Base-by-base conservation (phyloP, 495 filamentous ascomycete genomes). In the Talaromyces adpressus region DNA sequence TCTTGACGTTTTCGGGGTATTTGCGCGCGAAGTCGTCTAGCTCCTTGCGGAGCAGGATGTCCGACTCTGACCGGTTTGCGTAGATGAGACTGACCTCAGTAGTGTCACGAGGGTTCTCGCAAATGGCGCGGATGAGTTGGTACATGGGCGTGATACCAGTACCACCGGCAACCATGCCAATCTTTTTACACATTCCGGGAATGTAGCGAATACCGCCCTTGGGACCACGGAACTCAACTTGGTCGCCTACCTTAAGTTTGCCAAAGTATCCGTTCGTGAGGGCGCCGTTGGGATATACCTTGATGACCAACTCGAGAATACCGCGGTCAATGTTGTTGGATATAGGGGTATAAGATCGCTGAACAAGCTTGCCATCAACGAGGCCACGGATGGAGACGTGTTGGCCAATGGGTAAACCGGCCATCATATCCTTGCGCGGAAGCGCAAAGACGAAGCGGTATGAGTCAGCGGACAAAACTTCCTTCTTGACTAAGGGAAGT, bases 101-200 rank as follows among this genome's bases (percentile, higher is more conserved):
- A 83, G 90, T 89, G 80, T 97, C 93, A 29, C 92, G 86, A 39
- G 93, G 93, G 83, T 97, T 96, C 77, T 87, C 89, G 85, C 96
- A 94, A 80, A 97, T 96, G 59, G 87, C 80, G 20, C 89, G 80
- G 57, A 82, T 77, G 30, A 98, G 85, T 84, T 98, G 94, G 81
- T 88, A 97, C 87, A 88, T 88, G 39, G 94, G 94, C 47, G 93
- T 94, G 70, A 98, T 96, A 57, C 94, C 94, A 5, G 94, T 98
- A 66, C 94, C 94, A 69, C 95, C 94, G 8, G 94, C 92, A 66
- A 98, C 85, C 72, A 98, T 80, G 18, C 83, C 86, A 72, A 98
- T 87, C 77, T 97, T 93, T 39, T 90, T 41, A 79, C 97, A 95
- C 88, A 96, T 98, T 81, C 98, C 98, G 64, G 89, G 68, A 49